Evolutionary conservation across 1,284 basidiomycete species (phyloP), one percentile per base, ranked within the genome.

Genomic region (Cryptococcus sp.): DNA sequence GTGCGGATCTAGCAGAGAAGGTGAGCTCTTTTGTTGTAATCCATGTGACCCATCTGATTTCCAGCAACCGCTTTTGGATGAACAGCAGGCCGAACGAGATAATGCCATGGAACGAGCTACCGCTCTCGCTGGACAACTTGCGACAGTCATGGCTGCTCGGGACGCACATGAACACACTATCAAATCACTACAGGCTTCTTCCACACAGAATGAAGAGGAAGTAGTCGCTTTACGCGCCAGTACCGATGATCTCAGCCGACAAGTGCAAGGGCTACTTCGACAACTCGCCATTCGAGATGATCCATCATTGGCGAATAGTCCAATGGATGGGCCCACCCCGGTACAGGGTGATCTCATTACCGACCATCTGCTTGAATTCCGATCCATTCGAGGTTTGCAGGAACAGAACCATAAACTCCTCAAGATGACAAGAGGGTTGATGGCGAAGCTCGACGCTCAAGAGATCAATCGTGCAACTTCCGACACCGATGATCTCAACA

Each of bases 341-440:
- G 59, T 62, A 4, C 80, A 80, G 1, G 79, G 82, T 28, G 85
- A 91, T 57, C 83, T 98, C 58, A 94, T 98, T 72, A 87, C 89
- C 21, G 88, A 88, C 66, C 82, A 92, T 63, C 83, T 98, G 13
- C 88, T 98, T 44, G 82, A 91, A 23, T 98, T 93, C 83, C 80
- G 80, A 44, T 87, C 85, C 1, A 83, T 98, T 45, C 80, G 83
- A 11, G 80, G 82, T 19, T 77, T 99, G 24, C 91, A 96, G 64
- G 82, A 85, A 46, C 91, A 96, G 76, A 98, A 98, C 71, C 85
- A 87, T 73, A 87, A 87, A 61, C 78, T 98, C 9, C 78, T 98
- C 28, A 85, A 82, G 66, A 84, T 96, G 55, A 85, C 87, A 7
- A 81, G 93, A 21, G 87, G 89, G 55, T 78, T 92, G 28, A 87